Evolutionary conservation across 108 stramenopile genomes (phyloP), one percentile per base, ranked within the genome.

Genomic region (Stephanodiscus triporus): DNA sequence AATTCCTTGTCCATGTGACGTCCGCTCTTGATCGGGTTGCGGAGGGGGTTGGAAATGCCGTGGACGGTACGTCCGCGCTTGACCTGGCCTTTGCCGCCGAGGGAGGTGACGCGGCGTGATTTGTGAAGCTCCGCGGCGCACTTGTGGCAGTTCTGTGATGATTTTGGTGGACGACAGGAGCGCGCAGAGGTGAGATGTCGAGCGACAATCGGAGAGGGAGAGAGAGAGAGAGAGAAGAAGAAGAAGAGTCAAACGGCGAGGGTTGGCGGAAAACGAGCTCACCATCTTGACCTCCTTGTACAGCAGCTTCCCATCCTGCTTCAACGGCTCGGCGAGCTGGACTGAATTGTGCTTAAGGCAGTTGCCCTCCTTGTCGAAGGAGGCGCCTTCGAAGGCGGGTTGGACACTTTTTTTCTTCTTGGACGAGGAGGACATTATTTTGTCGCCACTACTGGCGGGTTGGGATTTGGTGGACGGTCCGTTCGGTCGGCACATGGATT

Each of bases 201-300:
- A 42, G 0, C 43, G 43, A 45, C 2, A 14, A 45, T 16, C n/a
- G n/a, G n/a, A n/a, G 43, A 45, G 43, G 16, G 16, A 45, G 16
- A 17, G 11, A 23, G n/a, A 0, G 50, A n/a, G 0, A 16, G 17
- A 9, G 16, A 29, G 36, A 34, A 36, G 22, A 53, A 8, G 20
- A 53, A 50, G 16, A 13, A 56, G 8, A 40, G 32, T 6, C 38
- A 54, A 22, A 63, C 22, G 61, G 14, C 14, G 16, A 14, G 14
- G 16, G 13, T 16, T 2, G 53, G 7, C 53, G 53, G 23, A 27
- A 4, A 0, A 9, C 27, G 30, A 57, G 9, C 75, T 76, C 47
- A 76, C 75, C 73, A 74, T 70, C 65, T 74, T 81, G 55, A 81
- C 59, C 53, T 81, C 80, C 27, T 74, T 70, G 68, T 73, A 81